Base-by-base conservation (phyloP, 129 eudicot genomes). In the Pulicaria dysenterica region DNA sequence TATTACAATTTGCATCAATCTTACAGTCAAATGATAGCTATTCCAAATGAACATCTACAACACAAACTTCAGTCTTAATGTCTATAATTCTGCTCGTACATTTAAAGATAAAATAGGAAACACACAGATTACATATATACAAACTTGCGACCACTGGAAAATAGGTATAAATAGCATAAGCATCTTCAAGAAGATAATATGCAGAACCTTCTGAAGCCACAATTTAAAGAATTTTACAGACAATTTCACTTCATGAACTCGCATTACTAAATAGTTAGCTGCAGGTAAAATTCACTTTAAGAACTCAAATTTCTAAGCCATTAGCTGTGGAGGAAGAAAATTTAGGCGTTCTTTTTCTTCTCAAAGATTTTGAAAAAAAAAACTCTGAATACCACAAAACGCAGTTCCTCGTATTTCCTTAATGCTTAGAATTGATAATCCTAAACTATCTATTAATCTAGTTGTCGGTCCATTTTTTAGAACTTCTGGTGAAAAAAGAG, bases 321-420 rank as follows among this genome's bases (percentile, higher is more conserved):
- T 48, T 36, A 38, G 31, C 58, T 36, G 8, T 36, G 58, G 38
- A 58, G 55, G 8, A 36, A 45, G 8, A 46, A 36, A 38, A 43
- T 58, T 43, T 56, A 70, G 75, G 54, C 24, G 13, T 58, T 31
- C 39, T 56, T 70, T 65, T 56, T 46, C 40, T 45, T 65, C 71
- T 64, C 40, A 4, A 5, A 17, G 16, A 10, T 51, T 42, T 64
- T 43, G 31, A 24, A 57, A 56, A 70, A 69, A 16, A 17, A 5
- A 70, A 9, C 2, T 55, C 41, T 3, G 13, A 41, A 64, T 42
- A 5, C 56, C 44, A 58, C 64, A 58, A 58, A 3, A 58, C 60
- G 44, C 34, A 34, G 47, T 34, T 72, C 47, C 67, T 41, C 47
- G 36, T 37, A 50, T 34, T 58, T 58, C 64, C 64, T 58, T 58